Conservation (phyloP, 192 early-diverging fungal genomes). For the Entomortierella lignicola region DNA sequence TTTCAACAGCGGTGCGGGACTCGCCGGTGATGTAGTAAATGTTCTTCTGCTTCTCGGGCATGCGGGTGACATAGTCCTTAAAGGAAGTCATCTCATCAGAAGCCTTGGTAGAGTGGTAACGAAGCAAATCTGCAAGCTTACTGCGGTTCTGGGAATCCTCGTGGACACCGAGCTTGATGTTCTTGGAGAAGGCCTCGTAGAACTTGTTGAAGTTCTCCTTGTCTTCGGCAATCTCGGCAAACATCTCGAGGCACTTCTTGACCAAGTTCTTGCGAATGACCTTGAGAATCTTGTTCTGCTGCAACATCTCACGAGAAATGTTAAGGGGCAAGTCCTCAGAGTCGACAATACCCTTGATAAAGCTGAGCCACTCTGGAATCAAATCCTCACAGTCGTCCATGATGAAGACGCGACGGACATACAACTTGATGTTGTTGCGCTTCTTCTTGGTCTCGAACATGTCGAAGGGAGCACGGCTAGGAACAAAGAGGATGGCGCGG, state of each 20-base stretch:
- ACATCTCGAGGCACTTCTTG: constrained; percentile 99
- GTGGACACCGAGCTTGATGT: constrained; percentile 99
- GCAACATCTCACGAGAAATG: constrained; percentile 99
- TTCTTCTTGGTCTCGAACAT: constrained; percentile 99
- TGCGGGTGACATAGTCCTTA: constrained; percentile 99
- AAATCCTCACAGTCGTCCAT: constrained; percentile 99
- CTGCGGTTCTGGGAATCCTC: constrained; percentile 97
- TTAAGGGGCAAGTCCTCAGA: constrained; percentile 99
- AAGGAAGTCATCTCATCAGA: constrained; percentile 95
- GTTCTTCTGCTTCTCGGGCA: constrained; percentile 99
- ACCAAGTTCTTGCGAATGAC: constrained; percentile 99
- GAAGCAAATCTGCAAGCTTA: constrained; percentile 97
- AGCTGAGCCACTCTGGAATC: constrained; percentile 98
- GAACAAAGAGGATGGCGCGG: constrained; percentile 97
- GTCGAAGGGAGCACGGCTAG: constrained; percentile 96
- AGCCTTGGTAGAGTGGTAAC: constrained; percentile 98
- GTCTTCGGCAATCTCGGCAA: constrained; percentile 96
- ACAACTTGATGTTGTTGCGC: constrained; percentile 99
- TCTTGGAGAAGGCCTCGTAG: constrained; percentile 99
- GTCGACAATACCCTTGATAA: constrained; percentile 99
- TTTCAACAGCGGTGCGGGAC: constrained; percentile 91
- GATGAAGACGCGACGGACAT: constrained; percentile 99
- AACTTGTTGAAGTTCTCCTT: constrained; percentile 99
- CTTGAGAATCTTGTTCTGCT: constrained; percentile 99
- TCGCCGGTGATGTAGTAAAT: constrained; percentile 99